Evolutionary conservation across 2,329 filamentous ascomycete genomes (phyloP).

Genomic region (Colletotrichum zoysiae): DNA sequence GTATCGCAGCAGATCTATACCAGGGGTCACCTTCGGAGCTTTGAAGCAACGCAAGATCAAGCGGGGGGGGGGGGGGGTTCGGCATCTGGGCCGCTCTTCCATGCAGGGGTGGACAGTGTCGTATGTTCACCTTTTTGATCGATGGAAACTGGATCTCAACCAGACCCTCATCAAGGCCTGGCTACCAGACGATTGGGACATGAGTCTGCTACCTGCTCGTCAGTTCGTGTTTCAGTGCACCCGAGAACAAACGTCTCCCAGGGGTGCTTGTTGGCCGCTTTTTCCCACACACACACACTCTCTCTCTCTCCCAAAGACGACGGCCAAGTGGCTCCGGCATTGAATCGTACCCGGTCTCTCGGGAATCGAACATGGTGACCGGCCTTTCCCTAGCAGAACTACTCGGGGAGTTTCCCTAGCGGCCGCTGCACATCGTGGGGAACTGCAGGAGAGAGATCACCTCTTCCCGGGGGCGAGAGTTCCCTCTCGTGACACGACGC

Average conservation of each 20-base stretch:
- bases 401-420: conserved; percentile 23
- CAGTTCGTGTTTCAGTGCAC: neutral
- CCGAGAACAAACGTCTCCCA: neutral
- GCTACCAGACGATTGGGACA: neutral
- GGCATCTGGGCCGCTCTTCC: conserved; percentile 36
- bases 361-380: conserved; percentile 13
- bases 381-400: neutral
- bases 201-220: neutral
- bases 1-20: neutral
- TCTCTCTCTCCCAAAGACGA: no score
- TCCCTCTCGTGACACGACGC: conserved; percentile 16
- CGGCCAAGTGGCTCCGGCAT: no score
- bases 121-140: neutral
- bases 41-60: conserved; percentile 3
- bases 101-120: neutral
- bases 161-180: neutral
- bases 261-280: neutral
- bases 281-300: neutral
- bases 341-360: conserved; percentile 2
- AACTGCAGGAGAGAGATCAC: neutral
- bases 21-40: neutral
- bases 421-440: conserved; percentile 10
- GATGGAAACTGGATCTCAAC: neutral
- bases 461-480: neutral
- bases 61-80: conserved; percentile 11